phyloP scores from a whole-genome alignment of 1,139 yeast species.

The Citeromyces siamensis region DNA sequence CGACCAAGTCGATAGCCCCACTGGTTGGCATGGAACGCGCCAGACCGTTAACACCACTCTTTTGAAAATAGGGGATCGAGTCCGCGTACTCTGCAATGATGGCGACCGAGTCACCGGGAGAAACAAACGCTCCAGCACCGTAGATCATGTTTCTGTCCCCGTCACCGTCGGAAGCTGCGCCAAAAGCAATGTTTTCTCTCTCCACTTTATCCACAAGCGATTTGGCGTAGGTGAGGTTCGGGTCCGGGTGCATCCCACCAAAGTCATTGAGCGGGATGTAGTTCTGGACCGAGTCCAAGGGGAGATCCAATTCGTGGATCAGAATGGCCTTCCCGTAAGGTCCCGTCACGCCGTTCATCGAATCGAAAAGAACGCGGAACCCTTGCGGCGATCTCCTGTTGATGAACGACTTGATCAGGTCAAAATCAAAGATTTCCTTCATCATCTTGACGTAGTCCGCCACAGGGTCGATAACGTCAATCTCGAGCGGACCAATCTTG shows the following conservation, averaged over 20 bases:
- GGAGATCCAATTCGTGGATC: constrained; percentile 72
- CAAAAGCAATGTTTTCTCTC: constrained; percentile 69
- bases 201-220: constrained; percentile 83
- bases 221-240: constrained; percentile 89
- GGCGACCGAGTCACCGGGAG: constrained; percentile 98
- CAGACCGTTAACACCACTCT: constrained; percentile 79
- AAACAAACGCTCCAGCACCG: constrained; percentile 90
- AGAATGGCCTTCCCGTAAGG: constrained; percentile 88
- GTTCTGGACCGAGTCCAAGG: constrained; percentile 63
- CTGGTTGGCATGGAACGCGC: constrained; percentile 99
- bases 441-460: constrained; percentile 66
- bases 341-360: constrained; percentile 93
- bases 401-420: constrained; percentile 64
- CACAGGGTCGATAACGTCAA: constrained; percentile 80
- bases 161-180: constrained; percentile 98
- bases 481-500: constrained; percentile 36
- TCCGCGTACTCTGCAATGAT: constrained; percentile 88
- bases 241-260: constrained; percentile 98
- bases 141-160: constrained; percentile 99
- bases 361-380: constrained; percentile 76
- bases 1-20: constrained; percentile 89
- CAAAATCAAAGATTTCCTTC: constrained; percentile 83
- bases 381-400: constrained; percentile 29
- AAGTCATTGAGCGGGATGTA: constrained; percentile 74
- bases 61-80: constrained; percentile 79